A percentile compares a stretch with the other conserved stretches of the same genome.
Evolutionary conservation across 768 basidiomycete genomes (phyloP).

Genomic region (Suillus spraguei): DNA sequence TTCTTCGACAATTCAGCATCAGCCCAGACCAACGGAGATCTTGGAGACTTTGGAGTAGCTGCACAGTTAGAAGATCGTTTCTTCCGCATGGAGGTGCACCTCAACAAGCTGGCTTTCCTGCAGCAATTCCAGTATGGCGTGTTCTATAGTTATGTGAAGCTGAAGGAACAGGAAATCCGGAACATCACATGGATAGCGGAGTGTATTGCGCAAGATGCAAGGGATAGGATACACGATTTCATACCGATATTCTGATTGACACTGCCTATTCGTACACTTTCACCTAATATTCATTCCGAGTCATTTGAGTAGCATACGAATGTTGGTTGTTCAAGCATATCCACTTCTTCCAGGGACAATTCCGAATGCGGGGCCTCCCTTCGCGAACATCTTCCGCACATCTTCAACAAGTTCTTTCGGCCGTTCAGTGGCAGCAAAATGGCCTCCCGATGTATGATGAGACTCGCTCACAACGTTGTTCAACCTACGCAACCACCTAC

Average conservation of each 20-base stretch:
- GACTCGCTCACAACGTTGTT: conserved; percentile 47
- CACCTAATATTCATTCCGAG: neutral
- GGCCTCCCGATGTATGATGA: conserved; percentile 51
- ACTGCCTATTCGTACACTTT: neutral
- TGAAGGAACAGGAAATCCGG: conserved; percentile 90
- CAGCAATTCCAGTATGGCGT: conserved; percentile 97
- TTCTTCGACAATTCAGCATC: conserved; percentile 73
- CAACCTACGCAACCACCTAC: conserved; percentile 42
- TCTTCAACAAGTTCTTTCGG: conserved; percentile 50
- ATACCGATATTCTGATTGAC: conserved; percentile 80
- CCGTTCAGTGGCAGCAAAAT: conserved; percentile 55
- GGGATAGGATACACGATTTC: conserved; percentile 94
- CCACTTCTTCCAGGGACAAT: conserved; percentile 49
- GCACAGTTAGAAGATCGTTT: conserved; percentile 90
- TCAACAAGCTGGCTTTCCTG: conserved; percentile 94
- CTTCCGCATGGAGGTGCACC: conserved; percentile 89
- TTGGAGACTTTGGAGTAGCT: conserved; percentile 51
- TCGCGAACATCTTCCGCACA: conserved; percentile 56
- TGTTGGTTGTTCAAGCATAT: conserved; percentile 28
- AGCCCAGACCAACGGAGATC: conserved; percentile 35
- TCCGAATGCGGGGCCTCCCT: conserved; percentile 47
- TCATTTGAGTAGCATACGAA: neutral
- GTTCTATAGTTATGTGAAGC: conserved; percentile 90
- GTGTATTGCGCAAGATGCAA: conserved; percentile 96
- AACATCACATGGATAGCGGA: conserved; percentile 95